Evolutionary conservation across 306 rosid species (phyloP), one percentile per base, ranked within the genome.

Genomic region (Astragalus membranaceus): DNA sequence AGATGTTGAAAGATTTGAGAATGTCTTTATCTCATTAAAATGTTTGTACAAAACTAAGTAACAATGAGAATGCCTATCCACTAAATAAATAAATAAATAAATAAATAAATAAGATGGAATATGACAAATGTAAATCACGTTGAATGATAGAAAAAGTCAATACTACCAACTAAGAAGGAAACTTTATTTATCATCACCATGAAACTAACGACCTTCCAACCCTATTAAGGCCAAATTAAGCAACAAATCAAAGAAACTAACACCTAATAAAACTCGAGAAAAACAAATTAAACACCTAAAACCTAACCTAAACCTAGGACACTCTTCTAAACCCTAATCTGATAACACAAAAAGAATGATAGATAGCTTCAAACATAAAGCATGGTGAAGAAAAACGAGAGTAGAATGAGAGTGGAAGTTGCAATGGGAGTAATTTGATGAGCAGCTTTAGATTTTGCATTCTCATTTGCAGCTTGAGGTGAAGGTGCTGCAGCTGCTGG

Each of bases 401-500:
- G 0, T 14, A 78, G 44, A 60, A 78, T 54, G 26, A 75, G 5
- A 10, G 74, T 65, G 6, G 33, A 49, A 14, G 74, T 6, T 6
- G 81, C 52, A 8, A 78, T 44, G n/a, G 17, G 73, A 13, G 50
- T 54, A 10, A 6, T 15, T 13, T 66, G 59, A 5, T 74, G 56
- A 72, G 54, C 32, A 39, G 87, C 88, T 55, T 56, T 57, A 2
- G 49, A 3, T 2, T 57, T 50, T 61, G 84, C 60, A 49, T 5
- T 75, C 1, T 53, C 75, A 66, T 33, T 37, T 7, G 77, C 55
- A 7, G 82, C 41, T 23, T 72, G 78, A 0, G 94, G 87, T 5
- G 94, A 39, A 6, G 26, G 65, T 15, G 78, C 55, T 10, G 80
- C 55, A 15, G 33, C 8, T 6, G 5, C n/a, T 26, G 30, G 30